Evolutionary conservation across 1,139 yeast genomes (phyloP), one percentile per base, ranked within the genome.

Genomic region (Wickerhamomyces sp.): DNA sequence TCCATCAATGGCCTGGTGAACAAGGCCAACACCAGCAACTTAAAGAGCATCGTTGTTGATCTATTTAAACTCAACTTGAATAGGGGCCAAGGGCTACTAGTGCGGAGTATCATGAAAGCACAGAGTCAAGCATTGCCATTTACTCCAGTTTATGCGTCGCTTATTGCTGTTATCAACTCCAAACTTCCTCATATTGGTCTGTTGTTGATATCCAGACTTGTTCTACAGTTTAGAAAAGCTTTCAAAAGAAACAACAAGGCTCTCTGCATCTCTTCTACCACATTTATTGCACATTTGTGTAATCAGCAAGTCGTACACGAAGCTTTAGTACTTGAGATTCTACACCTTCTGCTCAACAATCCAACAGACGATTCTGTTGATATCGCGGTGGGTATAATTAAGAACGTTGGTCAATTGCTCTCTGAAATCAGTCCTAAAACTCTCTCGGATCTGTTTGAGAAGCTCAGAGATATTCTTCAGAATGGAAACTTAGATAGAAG

Each of bases 101-200:
- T 75, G 17, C 64, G 79, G 35, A 60, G 70, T 30, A 40, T 84
- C 4, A 77, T 85, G 74, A 68, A 67, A 39, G 67, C 74, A 1
- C 87, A 75, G 51, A 55, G 66, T 8, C 54, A 52, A 10, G 66
- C 69, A 16, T 48, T 52, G 31, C 52, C 59, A 6, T 64, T 62
- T 42, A 68, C 82, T 0, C 61, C 73, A 1, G 65, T 73, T 2
- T 77, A 73, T 51, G 78, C 89, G 0, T 62, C 83, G 1, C 51
- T 87, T 28, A 67, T 73, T 0, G 69, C 80, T 6, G 66, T 82
- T 1, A 40, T 87, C 15, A 83, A 85, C 55, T 70, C 82, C 7
- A 78, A 81, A 48, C 54, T 85, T 6, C 93, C 94, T 0, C 72
- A 72, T 28, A 61, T 87, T 17, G 95, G 95, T 2, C 71, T 70